These are phyloP conservation scores for Fusarium sulawesiense DNA, from an alignment of 2,329 filamentous ascomycete genomes.

Conservation along the genomic window DNA sequence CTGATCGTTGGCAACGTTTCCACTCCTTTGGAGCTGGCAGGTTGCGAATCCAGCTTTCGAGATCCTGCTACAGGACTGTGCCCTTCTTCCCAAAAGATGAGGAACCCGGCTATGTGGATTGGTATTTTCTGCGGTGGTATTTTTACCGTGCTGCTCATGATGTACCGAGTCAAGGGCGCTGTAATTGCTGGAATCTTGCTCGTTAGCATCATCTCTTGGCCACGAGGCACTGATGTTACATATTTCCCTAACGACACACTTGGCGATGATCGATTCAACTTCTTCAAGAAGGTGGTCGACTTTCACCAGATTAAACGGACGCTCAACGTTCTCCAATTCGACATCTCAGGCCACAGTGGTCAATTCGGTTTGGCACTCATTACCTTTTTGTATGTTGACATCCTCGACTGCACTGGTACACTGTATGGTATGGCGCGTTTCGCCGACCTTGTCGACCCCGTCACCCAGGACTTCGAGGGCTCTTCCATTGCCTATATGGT, in stretches of 20 bases:
- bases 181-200: slow-evolving; percentile 86
- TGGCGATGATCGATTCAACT: slow-evolving; percentile 79
- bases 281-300: slow-evolving; percentile 88
- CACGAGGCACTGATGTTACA: slow-evolving; percentile 78
- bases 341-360: slow-evolving; percentile 73
- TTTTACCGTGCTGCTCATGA: slow-evolving; percentile 81
- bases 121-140: slow-evolving; percentile 89
- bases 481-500: slow-evolving; percentile 86
- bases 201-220: slow-evolving; percentile 91
- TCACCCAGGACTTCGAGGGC: slow-evolving; percentile 88
- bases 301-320: slow-evolving; percentile 81
- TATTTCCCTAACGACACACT: slow-evolving; percentile 80
- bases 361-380: slow-evolving; percentile 87
- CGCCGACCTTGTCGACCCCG: slow-evolving; percentile 81
- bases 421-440: slow-evolving; percentile 92
- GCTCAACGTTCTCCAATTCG: slow-evolving; percentile 79
- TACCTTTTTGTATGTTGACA: slow-evolving; percentile 91
- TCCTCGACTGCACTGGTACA: slow-evolving; percentile 87
- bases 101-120: slow-evolving; percentile 85
- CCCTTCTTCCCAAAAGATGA: slow-evolving; percentile 76
- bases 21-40: slow-evolving; percentile 80
- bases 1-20: slow-evolving; percentile 74
- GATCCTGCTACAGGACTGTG: slow-evolving; percentile 60
- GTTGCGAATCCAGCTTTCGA: slow-evolving; percentile 65
- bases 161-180: slow-evolving; percentile 88